Evolutionary conservation across 208 protist genomes (phyloP), one percentile per base, ranked within the genome.

Genomic region (Leishmania braziliensis): DNA sequence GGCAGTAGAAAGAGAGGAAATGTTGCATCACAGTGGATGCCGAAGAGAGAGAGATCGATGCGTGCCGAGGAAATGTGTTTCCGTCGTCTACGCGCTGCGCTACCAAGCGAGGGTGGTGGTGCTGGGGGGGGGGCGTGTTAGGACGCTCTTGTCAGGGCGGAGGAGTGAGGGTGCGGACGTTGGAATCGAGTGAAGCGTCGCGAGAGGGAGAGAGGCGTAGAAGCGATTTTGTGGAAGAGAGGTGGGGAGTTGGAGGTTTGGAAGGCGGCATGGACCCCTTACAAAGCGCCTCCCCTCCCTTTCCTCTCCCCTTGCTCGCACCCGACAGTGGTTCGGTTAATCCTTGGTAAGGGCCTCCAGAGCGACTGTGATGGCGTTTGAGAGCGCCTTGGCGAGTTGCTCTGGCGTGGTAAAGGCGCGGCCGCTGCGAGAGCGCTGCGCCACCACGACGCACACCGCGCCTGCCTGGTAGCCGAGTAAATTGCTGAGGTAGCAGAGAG

Each of bases 381-480:
- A 68, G 10, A 95, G 81, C 5, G 69, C 85, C 77, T 18, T 66
- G 33, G 75, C 74, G 29, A 71, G 72, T 86, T 92, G 83, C 50
- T 91, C 86, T 6, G 85, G 80, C 36, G 86, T 91, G 8, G 90
- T 86, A 74, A 92, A 92, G 65, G 85, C 70, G 60, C 73, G 82
- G 48, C 75, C 76, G 3, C 81, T 83, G 58, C 71, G 86, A 12
- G 84, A 82, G 62, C 91, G 89, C 43, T 84, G 84, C 3, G 92
- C 90, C 20, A 94, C 69, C 8, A 95, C 89, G 18, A 89, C 88
- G 68, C 92, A 95, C 53, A 93, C 85, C 43, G 90, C 80, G 39
- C 92, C 92, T 1, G 90, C 85, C 77, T 92, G 81, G 79, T 95
- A 95, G 60, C 92, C 92, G 56, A 95, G 83, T 29, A 92, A 54